Evolutionary conservation across 2,329 filamentous ascomycete genomes (phyloP), one percentile per base, ranked within the genome.

Genomic region (Pleurostoma richardsiae): DNA sequence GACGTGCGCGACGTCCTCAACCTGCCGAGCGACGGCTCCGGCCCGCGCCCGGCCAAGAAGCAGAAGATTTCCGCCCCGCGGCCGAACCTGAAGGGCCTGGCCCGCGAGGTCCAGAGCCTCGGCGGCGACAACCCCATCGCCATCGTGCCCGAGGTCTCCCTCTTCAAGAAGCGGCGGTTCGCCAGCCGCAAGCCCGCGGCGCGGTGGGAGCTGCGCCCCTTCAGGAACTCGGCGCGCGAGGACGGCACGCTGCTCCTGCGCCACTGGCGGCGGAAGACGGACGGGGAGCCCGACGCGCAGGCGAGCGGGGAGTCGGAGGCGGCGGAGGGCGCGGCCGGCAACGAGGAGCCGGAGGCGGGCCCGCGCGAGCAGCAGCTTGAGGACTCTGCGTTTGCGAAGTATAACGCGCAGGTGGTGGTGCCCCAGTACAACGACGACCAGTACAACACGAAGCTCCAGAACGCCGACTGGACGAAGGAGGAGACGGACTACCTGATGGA

Each of bases 401-500:
- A 87, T 75, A 95, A 96, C 61, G 83, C 95, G 46, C 79, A 85
- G 53, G 80, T 92, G 10, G 78, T 86, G 4, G 76, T 90, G 33
- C 89, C 91, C 1, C 77, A 83, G 50, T 97, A 97, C 66, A 90
- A 81, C 51, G 86, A 95, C 52, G 88, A 91, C 52, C 86, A 95
- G 63, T 99, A 99, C 67, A 79, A 85, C 50, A 76, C 82, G 48
- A 81, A 86, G 51, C 68, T 99, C 43, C 78, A 83, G 56, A 86
- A 76, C 59, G 73, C 81, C 10, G 84, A 92, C 56, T 99, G 94
- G 94, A 85, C 87, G 10, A 89, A 86, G 59, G 86, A 94, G 57
- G 94, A 99, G 68, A 99, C 94, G 6, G 90, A 96, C 62, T 96
- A 96, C 61, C 69, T 99, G 52, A 79, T 97, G 62, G 72, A 80